phyloP scores from a whole-genome alignment of 257 asterid species.

The Asclepias syriaca region DNA sequence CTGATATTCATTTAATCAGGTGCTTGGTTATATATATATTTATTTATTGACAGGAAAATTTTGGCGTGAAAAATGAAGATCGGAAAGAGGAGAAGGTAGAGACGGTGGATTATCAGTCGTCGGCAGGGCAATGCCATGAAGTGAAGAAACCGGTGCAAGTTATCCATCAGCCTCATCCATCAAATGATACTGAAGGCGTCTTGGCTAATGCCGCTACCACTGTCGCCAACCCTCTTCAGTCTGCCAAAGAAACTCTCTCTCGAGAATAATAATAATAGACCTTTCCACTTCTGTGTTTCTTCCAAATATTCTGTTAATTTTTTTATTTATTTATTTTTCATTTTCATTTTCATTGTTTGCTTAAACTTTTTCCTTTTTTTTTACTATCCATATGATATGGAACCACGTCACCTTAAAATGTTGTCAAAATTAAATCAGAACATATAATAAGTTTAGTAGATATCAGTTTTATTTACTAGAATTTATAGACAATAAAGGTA shows the following conservation, averaged over 20 bases:
- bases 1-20: neutral
- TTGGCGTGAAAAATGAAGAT: constrained; percentile 15
- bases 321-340: neutral
- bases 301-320: neutral
- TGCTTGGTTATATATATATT: neutral
- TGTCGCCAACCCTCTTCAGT: constrained; percentile 52
- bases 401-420: too few species aligned
- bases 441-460: too few species aligned
- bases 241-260: constrained; percentile 54
- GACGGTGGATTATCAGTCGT: constrained; percentile 28
- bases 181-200: constrained; percentile 34
- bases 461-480: too few species aligned
- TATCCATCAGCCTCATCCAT: constrained; percentile 34
- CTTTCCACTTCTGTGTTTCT: neutral
- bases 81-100: constrained; percentile 35
- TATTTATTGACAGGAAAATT: constrained; percentile 21
- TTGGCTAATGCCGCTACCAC: constrained; percentile 62
- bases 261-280: constrained; percentile 21
- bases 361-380: neutral
- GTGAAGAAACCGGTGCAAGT: constrained; percentile 40
- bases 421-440: too few species aligned
- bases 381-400: neutral
- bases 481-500: too few species aligned
- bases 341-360: neutral
- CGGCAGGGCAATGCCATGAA: constrained; percentile 44